These are phyloP conservation scores for Ascoidea asiatica DNA, from an alignment of 805 yeast genomes.

Conservation along the genomic window DNA sequence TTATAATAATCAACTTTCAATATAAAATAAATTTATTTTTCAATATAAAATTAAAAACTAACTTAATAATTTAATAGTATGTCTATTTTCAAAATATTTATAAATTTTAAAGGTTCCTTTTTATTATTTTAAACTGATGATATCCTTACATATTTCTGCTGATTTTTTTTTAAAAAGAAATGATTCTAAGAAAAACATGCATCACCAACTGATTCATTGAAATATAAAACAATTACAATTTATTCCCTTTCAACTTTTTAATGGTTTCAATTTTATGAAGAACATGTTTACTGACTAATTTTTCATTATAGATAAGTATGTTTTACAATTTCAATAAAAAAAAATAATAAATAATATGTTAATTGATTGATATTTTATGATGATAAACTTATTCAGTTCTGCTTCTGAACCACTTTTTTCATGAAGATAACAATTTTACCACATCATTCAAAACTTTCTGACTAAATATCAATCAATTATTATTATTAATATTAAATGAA, in stretches of 20 bases:
- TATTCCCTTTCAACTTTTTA: slow-evolving; percentile 2
- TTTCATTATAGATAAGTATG: too few relatives aligned
- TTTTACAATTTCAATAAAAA: too few relatives aligned
- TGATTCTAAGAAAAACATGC: slow-evolving; percentile 89
- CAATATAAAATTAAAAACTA: too few relatives aligned
- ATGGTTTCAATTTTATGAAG: slow-evolving; percentile 3
- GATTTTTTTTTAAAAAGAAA: slow-evolving; percentile 30
- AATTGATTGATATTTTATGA: slow-evolving; percentile 40
- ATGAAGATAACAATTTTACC: slow-evolving; percentile 69
- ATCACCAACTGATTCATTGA: slow-evolving; percentile 78
- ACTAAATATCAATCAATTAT: too few relatives aligned
- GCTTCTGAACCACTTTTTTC: slow-evolving; percentile 73
- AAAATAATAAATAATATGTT: too few relatives aligned
- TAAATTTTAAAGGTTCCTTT: too few relatives aligned
- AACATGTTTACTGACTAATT: slow-evolving; percentile 1
- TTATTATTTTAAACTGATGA: too few relatives aligned
- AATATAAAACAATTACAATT: slow-evolving; percentile 3
- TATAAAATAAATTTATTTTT: slow-evolving; percentile 5
- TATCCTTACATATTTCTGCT: slow-evolving; percentile 25
- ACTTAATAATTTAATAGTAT: too few relatives aligned
- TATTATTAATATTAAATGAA: too few relatives aligned
- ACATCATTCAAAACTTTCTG: too few relatives aligned
- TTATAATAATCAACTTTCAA: slow-evolving; percentile 6
- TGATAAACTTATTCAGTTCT: slow-evolving; percentile 68
- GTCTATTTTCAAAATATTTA: too few relatives aligned